Evolutionary conservation across 116 monocot genomes (phyloP).

Genomic region (Trichopus zeylanicus): DNA sequence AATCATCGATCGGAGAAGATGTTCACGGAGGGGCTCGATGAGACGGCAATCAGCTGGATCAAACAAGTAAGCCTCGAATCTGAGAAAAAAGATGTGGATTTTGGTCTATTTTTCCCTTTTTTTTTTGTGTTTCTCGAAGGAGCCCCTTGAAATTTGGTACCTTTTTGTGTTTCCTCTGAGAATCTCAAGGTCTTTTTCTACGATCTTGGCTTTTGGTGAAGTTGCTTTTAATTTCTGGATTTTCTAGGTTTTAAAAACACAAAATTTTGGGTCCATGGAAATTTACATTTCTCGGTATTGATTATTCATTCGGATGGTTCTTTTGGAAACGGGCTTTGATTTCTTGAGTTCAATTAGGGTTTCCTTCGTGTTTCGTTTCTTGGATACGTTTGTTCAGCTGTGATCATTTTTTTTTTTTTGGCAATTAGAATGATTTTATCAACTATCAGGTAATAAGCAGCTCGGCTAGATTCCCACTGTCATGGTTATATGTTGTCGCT

Average conservation of each 20-base stretch:
- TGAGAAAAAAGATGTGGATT: neutral
- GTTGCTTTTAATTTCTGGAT: neutral
- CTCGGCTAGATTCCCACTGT: no score
- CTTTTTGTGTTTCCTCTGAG: neutral
- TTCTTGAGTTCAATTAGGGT: neutral
- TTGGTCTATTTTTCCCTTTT: neutral
- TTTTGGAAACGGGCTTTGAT: neutral
- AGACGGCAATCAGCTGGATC: conserved; percentile 71
- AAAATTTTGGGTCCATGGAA: no score
- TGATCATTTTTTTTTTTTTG: no score
- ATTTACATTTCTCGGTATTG: no score
- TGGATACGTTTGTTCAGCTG: no score
- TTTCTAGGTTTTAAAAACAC: no score
- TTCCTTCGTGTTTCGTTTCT: neutral
- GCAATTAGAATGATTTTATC: no score
- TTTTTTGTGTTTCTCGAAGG: neutral
- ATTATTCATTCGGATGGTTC: neutral
- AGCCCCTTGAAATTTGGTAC: neutral
- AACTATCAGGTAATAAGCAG: no score
- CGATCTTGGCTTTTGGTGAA: neutral
- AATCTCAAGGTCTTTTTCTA: neutral
- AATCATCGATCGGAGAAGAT: conserved; percentile 16
- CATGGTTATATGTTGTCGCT: no score
- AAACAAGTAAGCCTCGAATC: conserved; percentile 51
- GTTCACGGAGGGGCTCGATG: conserved; percentile 89